Base-by-base conservation (phyloP, 2,329 filamentous ascomycete species). In the Diaporthe sp. region DNA sequence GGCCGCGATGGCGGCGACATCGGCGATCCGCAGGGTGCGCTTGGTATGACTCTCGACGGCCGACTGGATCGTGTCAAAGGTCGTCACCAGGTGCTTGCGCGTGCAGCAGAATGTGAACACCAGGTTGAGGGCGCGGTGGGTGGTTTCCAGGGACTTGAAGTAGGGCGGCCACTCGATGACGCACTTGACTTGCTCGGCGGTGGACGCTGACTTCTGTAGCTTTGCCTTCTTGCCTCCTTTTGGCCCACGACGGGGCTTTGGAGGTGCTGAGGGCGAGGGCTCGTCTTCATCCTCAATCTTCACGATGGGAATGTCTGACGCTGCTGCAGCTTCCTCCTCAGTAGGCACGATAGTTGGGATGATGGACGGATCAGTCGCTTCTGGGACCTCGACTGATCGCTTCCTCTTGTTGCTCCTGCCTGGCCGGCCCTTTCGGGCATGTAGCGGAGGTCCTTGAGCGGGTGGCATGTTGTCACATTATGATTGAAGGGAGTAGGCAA, bases 41-140 rank as follows among this genome's bases (percentile, higher is more conserved):
- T 94, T 93, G 76, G 92, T 95, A 81, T 98, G 95, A 0, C 90
- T 91, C 83, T 98, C 95, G 0, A 98, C 96, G 0, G 96, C 91
- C 12, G 92, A 90, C 79, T 93, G 95, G 63, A 99, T 94, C 8
- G 94, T 98, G 22, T 97, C 94, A 79, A 98, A 95, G 0, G 96
- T 98, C 0, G 97, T 98, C 0, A 94, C 92, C 39, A 98, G 89
- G 80, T 98, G 94, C 82, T 98, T 98, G 61, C 97, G 92, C 1
- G 96, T 96, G 82, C 93, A 97, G 85, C 95, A 98, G 82, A 99
- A 98, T 0, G 97, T 98, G 80, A 95, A 98, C 0, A 98, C 95
- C 2, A 98, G 86, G 80, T 98, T 99, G 76, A 99, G 86, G 1
- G 97, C 96, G 76, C 92, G 91, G 82, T 98, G 94, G 0, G 93